Evolutionary conservation across 2,329 filamentous ascomycete genomes (phyloP), one percentile per base, ranked within the genome.

Genomic region (Mycosphaerella sp.): DNA sequence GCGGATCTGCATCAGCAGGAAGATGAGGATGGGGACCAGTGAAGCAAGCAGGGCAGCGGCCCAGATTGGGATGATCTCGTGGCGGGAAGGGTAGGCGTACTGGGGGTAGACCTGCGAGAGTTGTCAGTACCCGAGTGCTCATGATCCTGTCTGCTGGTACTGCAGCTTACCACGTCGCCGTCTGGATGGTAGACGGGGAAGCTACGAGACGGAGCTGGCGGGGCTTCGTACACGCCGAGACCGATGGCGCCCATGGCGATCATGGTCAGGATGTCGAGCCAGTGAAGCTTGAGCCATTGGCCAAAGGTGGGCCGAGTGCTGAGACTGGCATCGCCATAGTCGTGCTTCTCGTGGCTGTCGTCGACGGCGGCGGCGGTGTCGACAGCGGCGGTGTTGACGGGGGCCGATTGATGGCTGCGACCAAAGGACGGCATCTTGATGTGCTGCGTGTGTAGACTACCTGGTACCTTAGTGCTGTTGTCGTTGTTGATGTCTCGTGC

Each of bases 31-130:
- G 7, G 86, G 85, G 18, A 88, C 71, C 2, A 87, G 64, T 27
- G 77, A 71, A 12, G 79, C 82, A 14, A 88, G 72, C 14, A 89
- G 68, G 1, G 84, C 85, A 8, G 84, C 83, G 1, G 79, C 73
- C 80, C 80, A 87, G 62, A 86, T 87, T 18, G 85, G 84, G 6
- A 88, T 68, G 62, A 87, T 84, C 60, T 87, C 82, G 40, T 83
- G 79, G 54, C 85, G 80, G 18, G 86, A 68, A 0, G 85, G 84
- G 63, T 86, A 49, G 39, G 39, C 46, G 50, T 35, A 53, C 47
- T 43, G 25, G n/a, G 40, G 40, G 27, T 36, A 42, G 16, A 42
- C 47, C 40, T 43, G 8, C 13, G 4, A 21, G 4, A 1, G 30
- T 14, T 30, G 36, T 40, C n/a, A 48, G 36, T 25, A 30, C n/a